A percentile compares a stretch with the other conserved stretches of the same genome.
Evolutionary conservation across 1,284 basidiomycete genomes (phyloP).

Genomic region (Ceratobasidium sp.): DNA sequence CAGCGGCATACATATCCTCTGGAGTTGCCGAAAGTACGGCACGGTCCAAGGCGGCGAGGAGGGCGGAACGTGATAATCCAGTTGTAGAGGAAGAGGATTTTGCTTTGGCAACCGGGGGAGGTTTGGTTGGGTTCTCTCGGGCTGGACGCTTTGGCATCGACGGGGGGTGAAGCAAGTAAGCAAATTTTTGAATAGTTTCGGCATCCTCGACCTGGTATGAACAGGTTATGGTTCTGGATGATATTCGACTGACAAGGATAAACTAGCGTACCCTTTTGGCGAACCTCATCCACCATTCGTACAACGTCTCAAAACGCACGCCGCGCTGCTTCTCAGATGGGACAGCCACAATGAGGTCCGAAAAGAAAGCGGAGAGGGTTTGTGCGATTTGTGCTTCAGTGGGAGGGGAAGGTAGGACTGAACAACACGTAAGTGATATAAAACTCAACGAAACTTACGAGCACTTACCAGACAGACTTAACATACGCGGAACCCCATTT

Average conservation of each 20-base stretch:
- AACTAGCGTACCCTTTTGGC: constrained; percentile 38
- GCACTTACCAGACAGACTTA: constrained; percentile 25
- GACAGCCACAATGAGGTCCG: constrained; percentile 22
- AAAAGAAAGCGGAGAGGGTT: constrained; percentile 43
- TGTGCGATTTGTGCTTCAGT: constrained; percentile 31
- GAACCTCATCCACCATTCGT: constrained; percentile 48
- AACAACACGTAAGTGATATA: background rate
- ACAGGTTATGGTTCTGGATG: background rate
- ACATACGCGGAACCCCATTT: constrained; percentile 46
- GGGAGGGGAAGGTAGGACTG: constrained; percentile 1
- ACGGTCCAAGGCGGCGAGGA: constrained; percentile 23
- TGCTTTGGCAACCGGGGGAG: background rate
- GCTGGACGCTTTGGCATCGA: constrained; percentile 7
- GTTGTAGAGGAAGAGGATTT: constrained; percentile 9
- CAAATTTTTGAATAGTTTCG: constrained; percentile 33
- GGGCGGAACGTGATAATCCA: background rate
- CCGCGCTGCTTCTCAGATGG: constrained; percentile 28
- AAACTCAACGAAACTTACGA: background rate
- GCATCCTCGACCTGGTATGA: constrained; percentile 35
- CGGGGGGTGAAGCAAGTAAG: constrained; percentile 28
- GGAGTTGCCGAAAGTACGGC: constrained; percentile 6
- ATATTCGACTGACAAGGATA: background rate
- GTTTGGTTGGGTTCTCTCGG: background rate
- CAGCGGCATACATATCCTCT: constrained; percentile 24
- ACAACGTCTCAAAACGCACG: constrained; percentile 40